Base-by-base conservation (phyloP, 2,329 filamentous ascomycete genomes). In the Phyllosticta ampelicida region DNA sequence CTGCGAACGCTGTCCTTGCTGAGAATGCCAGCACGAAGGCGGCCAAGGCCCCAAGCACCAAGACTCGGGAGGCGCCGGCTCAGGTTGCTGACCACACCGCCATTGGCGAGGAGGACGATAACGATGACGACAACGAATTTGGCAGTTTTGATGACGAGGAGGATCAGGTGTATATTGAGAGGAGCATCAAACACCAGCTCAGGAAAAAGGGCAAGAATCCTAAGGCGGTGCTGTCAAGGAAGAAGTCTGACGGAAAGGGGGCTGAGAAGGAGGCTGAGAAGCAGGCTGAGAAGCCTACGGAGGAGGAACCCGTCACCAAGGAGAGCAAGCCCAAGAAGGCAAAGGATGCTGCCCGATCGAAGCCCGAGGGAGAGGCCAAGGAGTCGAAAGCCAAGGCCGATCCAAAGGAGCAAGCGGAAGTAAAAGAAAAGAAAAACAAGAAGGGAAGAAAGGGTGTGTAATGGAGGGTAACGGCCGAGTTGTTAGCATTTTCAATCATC, bases 51-150 rank as follows among this genome's bases (percentile, higher is more conserved):
- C 48, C 54, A 71, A 78, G 36, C 69, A 75, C 44, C 75, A 76
- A 53, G 77, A 79, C 62, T 49, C 49, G 60, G 19, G 51, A 71
- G n/a, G 16, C 26, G 2, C 19, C 49, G 9, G 66, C n/a, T n/a
- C n/a, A 69, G 51, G 68, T 76, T 49, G 71, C 86, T 18, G 87
- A 94, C 71, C 87, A 83, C 76, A 83, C 85, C 1, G 87, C 87
- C 11, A 69, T 75, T 11, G 74, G 75, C 9, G 72, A 68, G 11
- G 66, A 67, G 50, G 63, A 61, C 1, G 65, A 64, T 11, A 63
- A 63, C 52, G 65, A 68, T 2, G 68, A 70, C 18, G 71, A 66
- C 2, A 63, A 71, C 53, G 74, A 72, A 59, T 79, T 79, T 70
- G 77, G 75, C 29, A 76, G 73, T 26, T 79, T 73, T 60, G 76